phyloP scores from a whole-genome alignment of 257 asterid genomes.

The Apocynum venetum region DNA sequence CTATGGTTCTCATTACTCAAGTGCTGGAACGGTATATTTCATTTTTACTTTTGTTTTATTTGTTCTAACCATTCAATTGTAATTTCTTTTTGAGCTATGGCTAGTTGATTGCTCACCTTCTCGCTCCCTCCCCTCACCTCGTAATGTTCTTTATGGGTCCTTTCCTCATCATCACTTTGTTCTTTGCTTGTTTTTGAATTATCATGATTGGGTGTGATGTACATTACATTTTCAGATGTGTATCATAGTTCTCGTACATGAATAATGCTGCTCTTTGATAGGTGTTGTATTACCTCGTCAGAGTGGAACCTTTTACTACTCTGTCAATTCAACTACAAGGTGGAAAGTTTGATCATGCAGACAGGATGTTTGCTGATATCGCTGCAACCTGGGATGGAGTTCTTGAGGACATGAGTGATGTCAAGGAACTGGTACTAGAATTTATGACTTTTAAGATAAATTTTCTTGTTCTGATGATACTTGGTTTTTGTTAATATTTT shows the following conservation, averaged over 20 bases:
- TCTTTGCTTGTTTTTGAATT: slow-evolving; percentile 4
- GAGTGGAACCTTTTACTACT: slow-evolving; percentile 97
- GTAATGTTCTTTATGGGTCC: slow-evolving; percentile 2
- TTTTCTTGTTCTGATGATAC: not conserved
- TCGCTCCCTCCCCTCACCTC: not conserved
- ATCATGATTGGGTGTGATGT: slow-evolving; percentile 19
- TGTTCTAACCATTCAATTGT: slow-evolving; percentile 10
- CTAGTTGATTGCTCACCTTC: not conserved
- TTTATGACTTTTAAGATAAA: not conserved
- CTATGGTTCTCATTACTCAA: slow-evolving; percentile 98
- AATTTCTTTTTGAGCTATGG: not conserved
- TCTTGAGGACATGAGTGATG: slow-evolving; percentile 98
- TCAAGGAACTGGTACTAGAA: slow-evolving; percentile 81
- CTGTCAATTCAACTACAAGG: slow-evolving; percentile 98
- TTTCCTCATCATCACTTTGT: not conserved
- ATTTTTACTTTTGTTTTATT: slow-evolving; percentile 9
- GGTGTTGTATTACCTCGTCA: slow-evolving; percentile 88
- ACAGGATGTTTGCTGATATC: slow-evolving; percentile 92
- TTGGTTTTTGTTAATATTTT: slow-evolving; percentile 8
- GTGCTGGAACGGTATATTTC: slow-evolving; percentile 93
- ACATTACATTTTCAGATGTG: not conserved
- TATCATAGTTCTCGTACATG: slow-evolving; percentile 15
- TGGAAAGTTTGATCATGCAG: slow-evolving; percentile 97
- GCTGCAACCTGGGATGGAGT: slow-evolving; percentile 95
- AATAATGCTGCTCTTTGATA: slow-evolving; percentile 32